Conservation (phyloP, 805 yeast genomes). For the Pichia eremophila region DNA sequence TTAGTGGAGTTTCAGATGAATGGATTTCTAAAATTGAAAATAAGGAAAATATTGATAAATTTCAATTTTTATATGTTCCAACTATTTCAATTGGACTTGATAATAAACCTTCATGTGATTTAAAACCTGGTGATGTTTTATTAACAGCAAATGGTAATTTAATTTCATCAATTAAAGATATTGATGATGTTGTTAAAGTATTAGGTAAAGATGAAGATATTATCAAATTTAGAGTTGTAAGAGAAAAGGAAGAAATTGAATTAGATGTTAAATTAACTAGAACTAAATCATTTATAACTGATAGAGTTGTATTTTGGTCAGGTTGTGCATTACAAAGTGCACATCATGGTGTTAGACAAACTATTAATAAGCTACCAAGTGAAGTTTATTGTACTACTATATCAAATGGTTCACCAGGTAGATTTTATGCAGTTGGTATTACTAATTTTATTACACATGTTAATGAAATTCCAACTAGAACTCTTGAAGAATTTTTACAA, state of each 20-base stretch:
- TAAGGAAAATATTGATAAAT: conserved; percentile 42
- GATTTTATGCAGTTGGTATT: conserved; percentile 67
- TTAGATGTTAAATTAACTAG: conserved; percentile 57
- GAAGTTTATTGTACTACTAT: conserved; percentile 74
- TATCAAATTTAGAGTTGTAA: conserved; percentile 54
- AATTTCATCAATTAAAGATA: conserved; percentile 59
- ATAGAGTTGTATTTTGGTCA: conserved; percentile 68
- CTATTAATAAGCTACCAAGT: conserved; percentile 67
- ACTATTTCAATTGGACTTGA: conserved; percentile 39
- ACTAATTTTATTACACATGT: conserved; percentile 87
- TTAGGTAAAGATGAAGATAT: conserved; percentile 23
- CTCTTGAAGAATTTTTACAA: conserved; percentile 54
- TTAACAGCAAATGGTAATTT: conserved; percentile 58
- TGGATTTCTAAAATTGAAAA: conserved; percentile 67
- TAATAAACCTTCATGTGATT: conserved; percentile 23
- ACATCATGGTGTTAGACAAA: conserved; percentile 88
- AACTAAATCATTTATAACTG: conserved; percentile 45
- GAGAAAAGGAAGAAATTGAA: conserved; percentile 58
- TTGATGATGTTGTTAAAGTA: conserved; percentile 37
- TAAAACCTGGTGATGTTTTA: conserved; percentile 66
- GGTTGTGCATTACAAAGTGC: conserved; percentile 81
- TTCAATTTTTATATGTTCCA: conserved; percentile 63
- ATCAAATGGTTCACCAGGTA: conserved; percentile 77
- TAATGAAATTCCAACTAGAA: conserved; percentile 65
- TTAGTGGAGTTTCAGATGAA: conserved; percentile 77